Evolutionary conservation across 83 land plant species (phyloP).

Genomic region (Larix sibirica): DNA sequence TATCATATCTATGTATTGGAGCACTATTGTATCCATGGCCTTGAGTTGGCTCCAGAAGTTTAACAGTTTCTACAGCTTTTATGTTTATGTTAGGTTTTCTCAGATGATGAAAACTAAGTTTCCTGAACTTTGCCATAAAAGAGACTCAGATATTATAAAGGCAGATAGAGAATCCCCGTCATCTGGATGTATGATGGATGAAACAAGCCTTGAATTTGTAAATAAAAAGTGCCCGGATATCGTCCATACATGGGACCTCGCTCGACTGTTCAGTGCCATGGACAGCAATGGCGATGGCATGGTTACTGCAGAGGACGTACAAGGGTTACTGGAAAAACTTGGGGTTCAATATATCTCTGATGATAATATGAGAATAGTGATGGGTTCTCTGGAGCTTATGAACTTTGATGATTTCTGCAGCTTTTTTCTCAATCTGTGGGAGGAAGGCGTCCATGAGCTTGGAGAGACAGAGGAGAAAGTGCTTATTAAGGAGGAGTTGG

Average conservation of each 20-base stretch:
- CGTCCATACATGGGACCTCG: background rate
- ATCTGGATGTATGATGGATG: background rate
- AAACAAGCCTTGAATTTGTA: background rate
- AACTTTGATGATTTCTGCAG: background rate
- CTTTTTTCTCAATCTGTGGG: background rate
- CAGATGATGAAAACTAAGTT: background rate
- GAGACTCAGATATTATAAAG: background rate
- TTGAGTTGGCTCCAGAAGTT: too few relatives aligned
- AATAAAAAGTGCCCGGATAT: background rate
- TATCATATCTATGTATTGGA: too few relatives aligned
- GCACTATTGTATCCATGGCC: too few relatives aligned
- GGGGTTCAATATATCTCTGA: background rate
- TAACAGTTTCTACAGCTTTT: background rate
- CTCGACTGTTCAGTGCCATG: background rate
- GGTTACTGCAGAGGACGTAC: background rate
- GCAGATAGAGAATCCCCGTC: background rate
- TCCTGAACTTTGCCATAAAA: background rate
- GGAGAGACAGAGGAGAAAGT: background rate
- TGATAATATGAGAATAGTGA: background rate
- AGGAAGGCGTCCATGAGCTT: background rate
- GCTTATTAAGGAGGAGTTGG: conserved; percentile 6
- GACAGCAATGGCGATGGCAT: background rate
- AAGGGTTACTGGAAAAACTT: background rate
- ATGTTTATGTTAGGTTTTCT: background rate
- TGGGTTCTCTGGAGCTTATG: background rate